Percentiles rank a stretch among this genome's conserved stretches.
These are phyloP conservation scores for Adansonia digitata DNA, from an alignment of 345 rosid species.

Conservation along the genomic window DNA sequence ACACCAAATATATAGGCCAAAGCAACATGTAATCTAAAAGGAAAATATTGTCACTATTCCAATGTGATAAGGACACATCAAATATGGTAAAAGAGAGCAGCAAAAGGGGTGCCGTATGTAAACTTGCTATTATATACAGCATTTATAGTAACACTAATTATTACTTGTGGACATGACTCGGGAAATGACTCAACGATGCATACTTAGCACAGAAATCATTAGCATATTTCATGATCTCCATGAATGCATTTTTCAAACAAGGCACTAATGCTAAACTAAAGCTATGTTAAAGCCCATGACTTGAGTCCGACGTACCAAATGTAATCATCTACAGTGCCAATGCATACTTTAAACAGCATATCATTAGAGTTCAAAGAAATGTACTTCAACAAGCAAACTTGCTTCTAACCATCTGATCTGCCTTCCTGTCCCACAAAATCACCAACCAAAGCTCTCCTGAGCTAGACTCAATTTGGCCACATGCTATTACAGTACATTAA, in stretches of 20 bases:
- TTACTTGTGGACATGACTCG: background rate
- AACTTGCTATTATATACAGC: background rate
- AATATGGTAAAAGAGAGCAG: background rate
- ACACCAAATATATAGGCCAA: slow-evolving; percentile 78
- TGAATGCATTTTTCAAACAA: background rate
- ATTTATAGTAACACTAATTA: background rate
- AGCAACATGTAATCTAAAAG: slow-evolving; percentile 59
- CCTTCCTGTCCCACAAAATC: background rate
- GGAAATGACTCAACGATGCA: slow-evolving; percentile 6
- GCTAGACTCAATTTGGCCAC: background rate
- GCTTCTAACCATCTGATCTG: background rate
- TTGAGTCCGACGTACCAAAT: background rate
- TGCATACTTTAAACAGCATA: background rate
- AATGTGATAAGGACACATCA: background rate
- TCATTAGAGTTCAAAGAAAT: background rate
- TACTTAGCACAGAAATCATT: background rate
- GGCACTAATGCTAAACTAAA: background rate
- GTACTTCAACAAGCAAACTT: background rate
- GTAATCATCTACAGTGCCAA: background rate
- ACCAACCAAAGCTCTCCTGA: background rate
- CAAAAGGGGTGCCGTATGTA: background rate
- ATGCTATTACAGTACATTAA: background rate
- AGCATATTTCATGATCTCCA: background rate
- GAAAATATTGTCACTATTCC: slow-evolving; percentile 16
- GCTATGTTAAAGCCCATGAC: background rate